phyloP scores from a whole-genome alignment of 2,329 filamentous ascomycete genomes.

The Talaromyces sp. region DNA sequence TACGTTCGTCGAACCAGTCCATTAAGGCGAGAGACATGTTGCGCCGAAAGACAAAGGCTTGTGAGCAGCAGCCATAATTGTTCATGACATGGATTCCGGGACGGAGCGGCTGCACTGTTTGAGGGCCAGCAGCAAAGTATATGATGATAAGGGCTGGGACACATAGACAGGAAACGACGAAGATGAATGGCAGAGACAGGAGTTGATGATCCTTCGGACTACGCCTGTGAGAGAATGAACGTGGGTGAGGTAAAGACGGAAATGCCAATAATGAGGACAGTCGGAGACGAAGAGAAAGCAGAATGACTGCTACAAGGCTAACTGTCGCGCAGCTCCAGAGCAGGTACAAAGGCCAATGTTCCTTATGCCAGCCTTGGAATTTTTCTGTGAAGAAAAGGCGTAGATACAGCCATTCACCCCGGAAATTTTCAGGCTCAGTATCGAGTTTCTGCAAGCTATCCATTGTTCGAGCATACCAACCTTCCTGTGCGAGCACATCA shows the following conservation, averaged over 20 bases:
- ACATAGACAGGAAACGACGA: constrained; percentile 28
- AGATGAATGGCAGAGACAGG: constrained; percentile 21
- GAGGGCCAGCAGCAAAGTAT: constrained; percentile 43
- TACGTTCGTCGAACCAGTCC: constrained; percentile 29
- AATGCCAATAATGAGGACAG: constrained; percentile 21
- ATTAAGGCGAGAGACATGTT: constrained; percentile 26
- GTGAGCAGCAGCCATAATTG: constrained; percentile 44
- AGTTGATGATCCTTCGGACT: not conserved
- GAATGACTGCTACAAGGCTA: not conserved
- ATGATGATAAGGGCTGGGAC: constrained; percentile 31
- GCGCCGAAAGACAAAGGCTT: constrained; percentile 46
- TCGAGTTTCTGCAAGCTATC: constrained; percentile 36
- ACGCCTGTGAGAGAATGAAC: not conserved
- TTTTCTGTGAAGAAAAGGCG: constrained; percentile 49
- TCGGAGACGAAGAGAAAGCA: constrained; percentile 9
- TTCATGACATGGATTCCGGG: constrained; percentile 41
- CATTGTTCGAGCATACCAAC: constrained; percentile 45
- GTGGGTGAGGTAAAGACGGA: constrained; percentile 21
- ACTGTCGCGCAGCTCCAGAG: constrained; percentile 30
- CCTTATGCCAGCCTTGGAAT: constrained; percentile 46
- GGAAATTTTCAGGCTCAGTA: constrained; percentile 22
- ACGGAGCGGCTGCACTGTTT: constrained; percentile 36
- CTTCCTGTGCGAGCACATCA: constrained; percentile 47
- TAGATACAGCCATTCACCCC: constrained; percentile 32
- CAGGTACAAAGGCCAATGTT: constrained; percentile 40